These are phyloP conservation scores for Leccinum fibrillosum DNA, from an alignment of 768 basidiomycete species.

Conservation along the genomic window DNA sequence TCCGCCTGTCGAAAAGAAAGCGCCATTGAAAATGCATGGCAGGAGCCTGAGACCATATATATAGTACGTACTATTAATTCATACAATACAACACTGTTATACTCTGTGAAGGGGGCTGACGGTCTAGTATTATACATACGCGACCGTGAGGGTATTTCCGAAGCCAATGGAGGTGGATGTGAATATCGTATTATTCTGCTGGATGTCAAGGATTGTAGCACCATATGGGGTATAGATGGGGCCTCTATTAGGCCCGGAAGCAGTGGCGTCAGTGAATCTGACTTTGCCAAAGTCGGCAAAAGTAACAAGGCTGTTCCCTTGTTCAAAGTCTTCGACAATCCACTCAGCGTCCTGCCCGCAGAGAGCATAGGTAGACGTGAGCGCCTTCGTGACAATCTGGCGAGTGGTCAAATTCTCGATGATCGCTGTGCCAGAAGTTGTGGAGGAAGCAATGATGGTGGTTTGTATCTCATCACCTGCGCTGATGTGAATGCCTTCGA, in stretches of 20 bases:
- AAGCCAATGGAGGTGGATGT: too few relatives aligned
- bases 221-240: background rate
- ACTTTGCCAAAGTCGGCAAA: background rate
- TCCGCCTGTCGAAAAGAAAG: too few relatives aligned
- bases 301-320: background rate
- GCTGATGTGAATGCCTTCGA: background rate
- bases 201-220: too few relatives aligned
- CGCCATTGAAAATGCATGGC: too few relatives aligned
- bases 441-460: background rate
- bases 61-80: too few relatives aligned
- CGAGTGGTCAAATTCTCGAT: background rate
- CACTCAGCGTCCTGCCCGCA: background rate
- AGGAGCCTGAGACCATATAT: too few relatives aligned
- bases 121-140: too few relatives aligned
- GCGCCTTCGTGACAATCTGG: background rate
- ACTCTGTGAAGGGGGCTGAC: too few relatives aligned
- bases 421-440: background rate
- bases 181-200: too few relatives aligned
- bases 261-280: background rate
- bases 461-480: background rate
- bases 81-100: too few relatives aligned
- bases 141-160: too few relatives aligned
- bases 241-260: background rate
- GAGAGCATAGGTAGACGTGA: background rate
- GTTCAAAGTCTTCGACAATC: background rate